Evolutionary conservation across 176 grass and related monocot genomes (phyloP).

Genomic region (Zea mays): DNA sequence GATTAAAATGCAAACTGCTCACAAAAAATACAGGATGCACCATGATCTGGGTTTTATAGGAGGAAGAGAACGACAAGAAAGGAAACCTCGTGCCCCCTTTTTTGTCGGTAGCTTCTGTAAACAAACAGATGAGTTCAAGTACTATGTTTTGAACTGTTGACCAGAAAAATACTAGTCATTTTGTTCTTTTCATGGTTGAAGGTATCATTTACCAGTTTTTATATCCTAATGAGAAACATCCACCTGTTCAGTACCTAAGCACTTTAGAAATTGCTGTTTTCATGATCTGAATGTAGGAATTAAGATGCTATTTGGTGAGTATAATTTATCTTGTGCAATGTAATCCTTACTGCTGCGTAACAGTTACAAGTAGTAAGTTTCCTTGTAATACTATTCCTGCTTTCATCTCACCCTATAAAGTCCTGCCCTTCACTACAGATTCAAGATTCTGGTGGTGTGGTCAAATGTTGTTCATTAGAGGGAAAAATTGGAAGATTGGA

Average conservation of each 20-base stretch:
- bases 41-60: not conserved
- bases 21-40: slow-evolving; percentile 8
- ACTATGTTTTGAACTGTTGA: slow-evolving; percentile 8
- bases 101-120: not conserved
- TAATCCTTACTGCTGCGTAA: slow-evolving; percentile 10
- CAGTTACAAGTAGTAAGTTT: slow-evolving; percentile 1
- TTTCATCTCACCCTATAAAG: slow-evolving; percentile 4
- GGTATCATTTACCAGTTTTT: slow-evolving; percentile 8
- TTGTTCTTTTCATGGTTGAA: slow-evolving; percentile 15
- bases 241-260: slow-evolving; percentile 9
- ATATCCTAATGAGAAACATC: slow-evolving; percentile 17
- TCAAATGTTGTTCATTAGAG: slow-evolving; percentile 59
- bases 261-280: not conserved
- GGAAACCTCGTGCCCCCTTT: slow-evolving; percentile 15
- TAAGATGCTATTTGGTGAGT: slow-evolving; percentile 10
- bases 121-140: slow-evolving; percentile 2
- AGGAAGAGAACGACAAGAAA: not conserved
- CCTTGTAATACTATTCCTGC: not conserved
- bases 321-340: slow-evolving; percentile 25
- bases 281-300: slow-evolving; percentile 1
- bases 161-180: slow-evolving; percentile 9
- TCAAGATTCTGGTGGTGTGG: slow-evolving; percentile 43
- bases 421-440: slow-evolving; percentile 44
- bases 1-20: slow-evolving; percentile 5
- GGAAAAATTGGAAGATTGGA: slow-evolving; percentile 78